These are phyloP conservation scores for Pichia cabralensis DNA, from an alignment of 805 yeast genomes.

Conservation along the genomic window DNA sequence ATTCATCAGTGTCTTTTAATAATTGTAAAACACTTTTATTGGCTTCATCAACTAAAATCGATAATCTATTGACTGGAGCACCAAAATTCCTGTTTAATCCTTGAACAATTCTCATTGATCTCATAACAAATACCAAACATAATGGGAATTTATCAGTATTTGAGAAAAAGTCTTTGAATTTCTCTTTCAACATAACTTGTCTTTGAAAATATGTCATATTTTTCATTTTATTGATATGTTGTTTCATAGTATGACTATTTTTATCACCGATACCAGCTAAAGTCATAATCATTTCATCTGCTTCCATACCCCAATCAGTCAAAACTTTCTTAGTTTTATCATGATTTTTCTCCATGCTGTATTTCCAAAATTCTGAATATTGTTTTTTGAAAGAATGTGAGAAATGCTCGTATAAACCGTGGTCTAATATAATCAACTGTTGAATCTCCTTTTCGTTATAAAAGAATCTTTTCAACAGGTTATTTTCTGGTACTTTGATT, in stretches of 20 bases:
- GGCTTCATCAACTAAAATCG: constrained; percentile 52
- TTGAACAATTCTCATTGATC: constrained; percentile 70
- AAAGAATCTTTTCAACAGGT: constrained; percentile 3
- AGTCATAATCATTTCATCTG: constrained; percentile 50
- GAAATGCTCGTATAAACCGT: constrained; percentile 58
- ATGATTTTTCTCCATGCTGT: constrained; percentile 43
- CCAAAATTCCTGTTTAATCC: constrained; percentile 55
- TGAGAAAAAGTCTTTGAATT: constrained; percentile 44
- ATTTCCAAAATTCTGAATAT: constrained; percentile 56
- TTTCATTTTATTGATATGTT: constrained; percentile 20
- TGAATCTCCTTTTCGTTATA: constrained; percentile 25
- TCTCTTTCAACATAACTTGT: constrained; percentile 33
- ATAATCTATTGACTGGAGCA: constrained; percentile 67
- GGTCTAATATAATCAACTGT: constrained; percentile 62
- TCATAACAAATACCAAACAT: constrained; percentile 51
- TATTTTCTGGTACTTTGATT: constrained; percentile 9
- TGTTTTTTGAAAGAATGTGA: constrained; percentile 40
- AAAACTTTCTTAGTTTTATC: constrained; percentile 40
- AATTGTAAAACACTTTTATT: constrained; percentile 15
- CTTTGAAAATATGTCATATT: constrained; percentile 30
- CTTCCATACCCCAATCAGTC: constrained; percentile 57
- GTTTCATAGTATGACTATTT: constrained; percentile 25
- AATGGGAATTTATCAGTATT: constrained; percentile 61
- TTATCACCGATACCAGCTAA: constrained; percentile 15
- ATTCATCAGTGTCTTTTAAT: constrained; percentile 7